Evolutionary conservation across 2,329 filamentous ascomycete species (phyloP).

Genomic region (Claviceps sp.): DNA sequence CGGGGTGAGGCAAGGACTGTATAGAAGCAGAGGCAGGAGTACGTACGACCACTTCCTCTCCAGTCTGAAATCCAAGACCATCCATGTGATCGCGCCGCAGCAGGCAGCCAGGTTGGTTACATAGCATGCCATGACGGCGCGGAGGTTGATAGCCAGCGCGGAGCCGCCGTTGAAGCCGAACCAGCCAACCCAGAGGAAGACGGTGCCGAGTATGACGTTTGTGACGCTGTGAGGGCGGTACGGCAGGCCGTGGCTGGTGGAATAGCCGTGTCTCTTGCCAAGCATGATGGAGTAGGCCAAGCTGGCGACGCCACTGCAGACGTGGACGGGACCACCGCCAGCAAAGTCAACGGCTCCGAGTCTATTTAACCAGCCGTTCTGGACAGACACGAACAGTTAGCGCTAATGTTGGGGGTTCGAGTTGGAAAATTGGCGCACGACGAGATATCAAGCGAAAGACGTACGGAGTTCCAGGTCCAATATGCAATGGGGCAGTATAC

Average conservation of each 20-base stretch:
- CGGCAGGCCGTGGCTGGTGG: conserved; percentile 45
- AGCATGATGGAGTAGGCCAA: conserved; percentile 63
- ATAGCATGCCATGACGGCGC: conserved; percentile 78
- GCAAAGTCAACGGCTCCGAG: conserved; percentile 63
- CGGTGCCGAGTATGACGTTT: conserved; percentile 58
- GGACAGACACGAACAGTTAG: neutral
- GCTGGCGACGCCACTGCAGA: conserved; percentile 57
- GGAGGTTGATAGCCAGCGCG: conserved; percentile 68
- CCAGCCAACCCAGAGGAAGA: conserved; percentile 86
- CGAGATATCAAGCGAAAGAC: neutral
- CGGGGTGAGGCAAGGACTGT: neutral
- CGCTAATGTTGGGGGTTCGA: neutral
- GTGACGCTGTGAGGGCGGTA: conserved; percentile 64
- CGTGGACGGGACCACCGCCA: conserved; percentile 63
- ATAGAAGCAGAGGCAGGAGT: neutral
- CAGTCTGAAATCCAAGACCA: conserved; percentile 76
- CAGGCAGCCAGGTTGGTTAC: conserved; percentile 81
- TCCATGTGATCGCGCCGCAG: conserved; percentile 72
- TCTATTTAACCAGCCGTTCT: conserved; percentile 54
- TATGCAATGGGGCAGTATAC: conserved; percentile 64
- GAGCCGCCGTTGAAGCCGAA: conserved; percentile 91
- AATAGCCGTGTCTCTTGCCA: conserved; percentile 53
- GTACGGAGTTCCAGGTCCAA: conserved; percentile 57
- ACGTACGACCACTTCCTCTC: conserved; percentile 61
- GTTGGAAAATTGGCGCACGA: no score